phyloP scores from a whole-genome alignment of 192 early-diverging fungal species.

The Gryganskiella cystojenkinii region DNA sequence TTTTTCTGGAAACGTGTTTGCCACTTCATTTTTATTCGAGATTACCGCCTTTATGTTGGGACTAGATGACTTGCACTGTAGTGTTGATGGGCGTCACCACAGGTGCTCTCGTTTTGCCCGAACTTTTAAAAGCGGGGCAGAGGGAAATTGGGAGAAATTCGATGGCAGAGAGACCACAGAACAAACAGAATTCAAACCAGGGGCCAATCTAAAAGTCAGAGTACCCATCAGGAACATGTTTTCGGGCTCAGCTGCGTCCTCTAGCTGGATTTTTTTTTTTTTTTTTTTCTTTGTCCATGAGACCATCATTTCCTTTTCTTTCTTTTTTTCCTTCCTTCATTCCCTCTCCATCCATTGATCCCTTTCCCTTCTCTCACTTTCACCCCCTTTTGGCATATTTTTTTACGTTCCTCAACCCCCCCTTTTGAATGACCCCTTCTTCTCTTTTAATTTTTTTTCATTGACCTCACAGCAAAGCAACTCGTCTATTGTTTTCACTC shows the following conservation, averaged over 20 bases:
- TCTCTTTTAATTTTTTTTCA: background rate
- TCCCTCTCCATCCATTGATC: conserved; percentile 6
- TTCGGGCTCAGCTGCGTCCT: background rate
- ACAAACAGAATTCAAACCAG: too few species aligned
- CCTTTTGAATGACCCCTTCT: background rate
- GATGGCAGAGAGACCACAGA: too few species aligned
- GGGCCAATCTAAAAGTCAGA: too few species aligned
- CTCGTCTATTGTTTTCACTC: background rate
- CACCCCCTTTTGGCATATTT: background rate
- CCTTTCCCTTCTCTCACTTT: background rate
- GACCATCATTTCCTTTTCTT: background rate
- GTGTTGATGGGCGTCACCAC: too few species aligned
- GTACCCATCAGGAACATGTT: background rate
- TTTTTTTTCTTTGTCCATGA: background rate
- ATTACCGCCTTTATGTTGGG: too few species aligned
- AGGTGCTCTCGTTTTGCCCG: too few species aligned
- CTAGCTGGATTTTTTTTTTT: background rate
- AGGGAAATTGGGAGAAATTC: too few species aligned
- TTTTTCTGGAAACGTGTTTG: too few species aligned
- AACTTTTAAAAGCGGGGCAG: too few species aligned
- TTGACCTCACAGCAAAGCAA: too few species aligned
- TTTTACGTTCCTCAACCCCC: background rate
- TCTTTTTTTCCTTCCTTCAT: background rate
- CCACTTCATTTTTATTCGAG: too few species aligned
- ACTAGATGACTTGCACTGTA: too few species aligned